Base-by-base conservation (phyloP, 345 rosid genomes). In the Gossypium bickii region DNA sequence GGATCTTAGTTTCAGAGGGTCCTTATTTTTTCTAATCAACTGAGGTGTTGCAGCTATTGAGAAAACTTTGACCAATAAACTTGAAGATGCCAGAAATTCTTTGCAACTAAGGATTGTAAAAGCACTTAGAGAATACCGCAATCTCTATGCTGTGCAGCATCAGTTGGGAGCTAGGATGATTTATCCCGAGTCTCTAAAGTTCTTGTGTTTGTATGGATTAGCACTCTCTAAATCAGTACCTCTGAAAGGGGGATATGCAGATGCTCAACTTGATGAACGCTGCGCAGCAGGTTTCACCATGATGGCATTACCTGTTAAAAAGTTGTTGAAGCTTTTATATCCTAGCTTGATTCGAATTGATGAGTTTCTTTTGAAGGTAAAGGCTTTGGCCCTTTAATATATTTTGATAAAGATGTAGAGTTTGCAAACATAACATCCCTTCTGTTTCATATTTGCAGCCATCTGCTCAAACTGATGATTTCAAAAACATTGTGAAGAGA, bases 241-340 rank as follows among this genome's bases (percentile, higher is more conserved):
- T 52, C 92, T 96, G n/a, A 89, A 84, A 76, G 98, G 97, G 86
- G 97, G 97, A 55, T 89, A 88, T 75, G 93, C 89, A 53, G 99
- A 96, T 86, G 87, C 84, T 76, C 83, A 83, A 73, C 93, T 96
- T 65, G 99, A 96, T 70, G 97, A 93, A 72, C 97, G 98, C 59
- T 89, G 95, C 83, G 95, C 98, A 25, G 95, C 90, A 38, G 97
- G 99, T 75, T 89, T 83, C 83, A 90, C 97, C n/a, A 87, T 90
- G 95, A 92, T 93, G 98, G 91, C 98, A 43, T 80, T 96, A 74
- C 95, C 99, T 70, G 97, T 89, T 43, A 89, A 92, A 76, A 92
- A 81, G 72, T 83, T 96, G 82, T 72, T 96, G 87, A 93, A 96
- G 80, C 90, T 89, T 65, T 82, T 96, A 61, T 96, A 96, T 82